Base-by-base conservation (phyloP, 257 asterid genomes). In the Ocimum tenuiflorum region DNA sequence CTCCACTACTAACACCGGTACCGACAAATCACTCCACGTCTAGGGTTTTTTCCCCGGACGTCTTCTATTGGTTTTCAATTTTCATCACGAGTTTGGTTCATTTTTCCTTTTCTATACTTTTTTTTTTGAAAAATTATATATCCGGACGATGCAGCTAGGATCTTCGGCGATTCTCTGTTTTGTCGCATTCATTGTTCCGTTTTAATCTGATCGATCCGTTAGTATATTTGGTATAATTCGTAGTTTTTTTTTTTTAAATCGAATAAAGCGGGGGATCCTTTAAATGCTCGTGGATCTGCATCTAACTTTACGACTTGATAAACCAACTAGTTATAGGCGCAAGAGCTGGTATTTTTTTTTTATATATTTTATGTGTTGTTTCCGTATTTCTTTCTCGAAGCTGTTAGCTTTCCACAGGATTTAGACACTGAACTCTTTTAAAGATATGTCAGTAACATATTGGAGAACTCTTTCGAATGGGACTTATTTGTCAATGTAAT, bases 201-300 rank as follows among this genome's bases (percentile, higher is more conserved):
- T 43, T 33, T 45, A 38, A 65, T 65, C 52, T 24, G 43, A 51
- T 55, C 70, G 76, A 76, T 71, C 79, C 64, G 69, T 56, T 38
- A 56, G 47, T 56, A 54, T 63, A 39, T 42, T 64, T 47, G 41
- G 11, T 57, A 13, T 7, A 46, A 4, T 9, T 10, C 31, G 8
- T 58, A 15, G 27, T n/a, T 50, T 3, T 41, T 8, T 6, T 38
- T 7, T 29, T 3, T 63, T 27, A 8, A 17, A 71, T 76, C 60
- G 64, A 61, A 67, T 60, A 45, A 66, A 72, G 68, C 56, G 60
- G 17, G 60, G 47, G 15, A 50, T 54, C 61, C 35, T 17, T 31
- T 20, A 70, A 58, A 68, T 77, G 77, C 67, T 58, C 52, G 71
- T 65, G 86, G 85, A 90, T 87, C 88, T 78, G 82, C 71, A 58